phyloP scores from a whole-genome alignment of 2,329 filamentous ascomycete genomes.

The Ascochyta pisi region DNA sequence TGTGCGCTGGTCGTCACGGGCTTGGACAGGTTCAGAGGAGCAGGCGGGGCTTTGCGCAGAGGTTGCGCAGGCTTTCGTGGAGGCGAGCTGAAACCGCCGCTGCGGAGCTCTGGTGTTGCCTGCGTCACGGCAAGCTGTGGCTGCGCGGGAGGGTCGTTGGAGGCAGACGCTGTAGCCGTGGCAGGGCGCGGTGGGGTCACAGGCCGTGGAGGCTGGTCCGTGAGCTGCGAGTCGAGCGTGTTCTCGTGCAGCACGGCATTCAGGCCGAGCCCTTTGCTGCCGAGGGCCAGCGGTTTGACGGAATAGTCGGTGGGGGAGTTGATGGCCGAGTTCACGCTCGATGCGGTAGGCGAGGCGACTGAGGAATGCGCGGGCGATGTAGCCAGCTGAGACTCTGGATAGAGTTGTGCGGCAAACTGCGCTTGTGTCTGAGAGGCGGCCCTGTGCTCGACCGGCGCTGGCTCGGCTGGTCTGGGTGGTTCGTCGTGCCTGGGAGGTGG shows the following conservation, averaged over 20 bases:
- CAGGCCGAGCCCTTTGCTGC: conserved; percentile 33
- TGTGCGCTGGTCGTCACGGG: conserved; percentile 53
- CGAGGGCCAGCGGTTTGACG: conserved; percentile 38
- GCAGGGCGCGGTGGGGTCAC: conserved; percentile 17
- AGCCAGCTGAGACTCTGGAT: conserved; percentile 41
- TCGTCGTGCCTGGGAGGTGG: conserved; percentile 30
- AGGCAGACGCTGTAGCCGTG: conserved; percentile 4
- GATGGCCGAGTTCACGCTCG: conserved; percentile 33
- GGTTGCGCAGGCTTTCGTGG: conserved; percentile 48
- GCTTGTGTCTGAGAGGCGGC: conserved; percentile 16
- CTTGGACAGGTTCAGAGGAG: conserved; percentile 75
- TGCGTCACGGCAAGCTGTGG: conserved; percentile 49
- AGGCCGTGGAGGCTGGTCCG: conserved; percentile 19
- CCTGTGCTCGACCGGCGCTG: conserved; percentile 32
- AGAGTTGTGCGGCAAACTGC: conserved; percentile 16
- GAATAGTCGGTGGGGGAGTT: conserved; percentile 45
- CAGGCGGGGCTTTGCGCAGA: conserved; percentile 81
- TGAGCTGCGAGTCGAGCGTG: conserved; percentile 14
- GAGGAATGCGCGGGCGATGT: conserved; percentile 42
- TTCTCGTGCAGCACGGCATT: conserved; percentile 31
- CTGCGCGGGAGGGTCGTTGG: conserved; percentile 28
- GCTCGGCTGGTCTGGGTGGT: conserved; percentile 25
- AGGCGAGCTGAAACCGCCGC: conserved; percentile 47
- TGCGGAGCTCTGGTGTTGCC: conserved; percentile 48
- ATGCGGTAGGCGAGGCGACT: conserved; percentile 23